Evolutionary conservation across 306 rosid species (phyloP).

Genomic region (Ormosia semicastrata): DNA sequence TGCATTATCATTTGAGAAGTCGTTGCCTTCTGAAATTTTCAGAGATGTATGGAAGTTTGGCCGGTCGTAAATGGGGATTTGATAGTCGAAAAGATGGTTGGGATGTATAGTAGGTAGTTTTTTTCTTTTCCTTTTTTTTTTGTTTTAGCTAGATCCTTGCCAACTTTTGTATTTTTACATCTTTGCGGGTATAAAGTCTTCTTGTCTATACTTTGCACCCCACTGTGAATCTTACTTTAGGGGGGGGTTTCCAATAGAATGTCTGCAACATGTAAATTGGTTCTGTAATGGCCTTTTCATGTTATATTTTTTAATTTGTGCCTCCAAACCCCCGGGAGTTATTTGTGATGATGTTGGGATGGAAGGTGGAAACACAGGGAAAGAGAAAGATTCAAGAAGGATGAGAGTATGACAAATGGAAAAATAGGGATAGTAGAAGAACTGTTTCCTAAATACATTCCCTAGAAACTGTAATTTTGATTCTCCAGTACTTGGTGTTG

Average conservation of each 20-base stretch:
- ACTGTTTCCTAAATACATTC: neutral
- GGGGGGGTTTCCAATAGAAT: slow-evolving; percentile 51
- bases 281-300: slow-evolving; percentile 35
- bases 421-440: slow-evolving; percentile 15
- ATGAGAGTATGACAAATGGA: neutral
- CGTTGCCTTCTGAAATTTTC: slow-evolving; percentile 73
- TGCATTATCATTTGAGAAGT: slow-evolving; percentile 69
- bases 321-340: slow-evolving; percentile 18
- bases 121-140: neutral
- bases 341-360: slow-evolving; percentile 18
- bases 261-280: slow-evolving; percentile 64
- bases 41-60: slow-evolving; percentile 70
- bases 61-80: slow-evolving; percentile 65
- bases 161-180: slow-evolving; percentile 31
- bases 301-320: slow-evolving; percentile 24
- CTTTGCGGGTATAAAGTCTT: slow-evolving; percentile 31
- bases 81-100: slow-evolving; percentile 83
- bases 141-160: slow-evolving; percentile 34
- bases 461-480: slow-evolving; percentile 31
- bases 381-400: neutral
- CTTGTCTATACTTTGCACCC: slow-evolving; percentile 35
- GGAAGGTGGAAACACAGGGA: neutral
- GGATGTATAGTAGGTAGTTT: slow-evolving; percentile 67
- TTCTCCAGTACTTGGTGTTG: neutral
- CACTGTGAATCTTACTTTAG: slow-evolving; percentile 46